Evolutionary conservation across 345 rosid species (phyloP).

Genomic region (Litchi chinensis): DNA sequence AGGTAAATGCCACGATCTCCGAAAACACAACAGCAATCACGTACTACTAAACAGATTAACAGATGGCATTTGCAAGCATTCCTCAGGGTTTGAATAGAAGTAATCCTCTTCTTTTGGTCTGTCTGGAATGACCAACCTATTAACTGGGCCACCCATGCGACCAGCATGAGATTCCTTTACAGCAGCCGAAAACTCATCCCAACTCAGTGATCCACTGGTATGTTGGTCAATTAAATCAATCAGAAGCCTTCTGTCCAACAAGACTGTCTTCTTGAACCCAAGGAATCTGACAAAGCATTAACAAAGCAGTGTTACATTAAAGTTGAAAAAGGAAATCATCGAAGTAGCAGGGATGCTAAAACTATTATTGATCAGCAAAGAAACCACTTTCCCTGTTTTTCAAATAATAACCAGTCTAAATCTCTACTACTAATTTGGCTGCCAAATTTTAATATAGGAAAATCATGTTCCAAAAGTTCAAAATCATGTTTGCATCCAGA

Average conservation of each 20-base stretch:
- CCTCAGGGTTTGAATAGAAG: slow-evolving; percentile 93
- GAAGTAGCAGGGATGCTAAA: background rate
- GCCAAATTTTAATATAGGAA: background rate
- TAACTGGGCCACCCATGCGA: slow-evolving; percentile 71
- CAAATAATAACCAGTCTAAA: background rate
- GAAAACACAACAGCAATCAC: slow-evolving; percentile 21
- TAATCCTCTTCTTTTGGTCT: slow-evolving; percentile 93
- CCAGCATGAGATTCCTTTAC: slow-evolving; percentile 73
- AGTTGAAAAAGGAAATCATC: background rate
- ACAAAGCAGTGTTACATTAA: slow-evolving; percentile 10
- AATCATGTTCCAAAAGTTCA: background rate
- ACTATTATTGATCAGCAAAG: background rate
- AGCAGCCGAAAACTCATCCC: slow-evolving; percentile 80
- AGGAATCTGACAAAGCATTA: slow-evolving; percentile 53
- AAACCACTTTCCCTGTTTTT: background rate
- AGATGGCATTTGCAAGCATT: slow-evolving; percentile 63
- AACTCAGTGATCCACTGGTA: slow-evolving; percentile 55
- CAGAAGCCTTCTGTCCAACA: slow-evolving; percentile 73
- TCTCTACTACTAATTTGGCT: background rate
- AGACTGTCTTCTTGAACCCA: slow-evolving; percentile 85
- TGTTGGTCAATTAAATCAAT: slow-evolving; percentile 83
- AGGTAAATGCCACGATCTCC: slow-evolving; percentile 18
- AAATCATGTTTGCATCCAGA: slow-evolving; percentile 16
- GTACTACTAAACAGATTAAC: slow-evolving; percentile 44
- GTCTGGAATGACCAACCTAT: slow-evolving; percentile 67